phyloP scores from a whole-genome alignment of 352 stramenopile species.

The Elongisporangium undulatum region DNA sequence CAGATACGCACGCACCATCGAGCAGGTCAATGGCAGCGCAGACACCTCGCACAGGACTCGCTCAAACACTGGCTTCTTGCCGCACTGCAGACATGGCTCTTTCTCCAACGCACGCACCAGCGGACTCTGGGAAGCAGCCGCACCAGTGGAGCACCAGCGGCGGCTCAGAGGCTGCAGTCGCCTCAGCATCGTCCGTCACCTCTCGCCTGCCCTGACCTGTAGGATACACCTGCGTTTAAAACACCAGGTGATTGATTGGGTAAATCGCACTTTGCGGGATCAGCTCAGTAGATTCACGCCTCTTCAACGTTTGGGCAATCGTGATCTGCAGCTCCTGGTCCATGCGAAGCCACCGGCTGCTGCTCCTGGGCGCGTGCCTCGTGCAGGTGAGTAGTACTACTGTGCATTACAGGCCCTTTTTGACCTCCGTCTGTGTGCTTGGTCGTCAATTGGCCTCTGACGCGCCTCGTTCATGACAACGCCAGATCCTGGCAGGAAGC shows the following conservation, averaged over 20 bases:
- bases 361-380: neutral
- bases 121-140: neutral
- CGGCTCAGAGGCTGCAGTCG: neutral
- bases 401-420: neutral
- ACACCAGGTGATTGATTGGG: neutral
- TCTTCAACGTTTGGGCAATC: neutral
- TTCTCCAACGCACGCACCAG: constrained; percentile 29
- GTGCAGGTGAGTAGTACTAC: neutral
- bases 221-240: neutral
- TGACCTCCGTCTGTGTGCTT: too few species aligned
- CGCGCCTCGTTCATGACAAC: neutral
- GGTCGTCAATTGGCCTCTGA: neutral
- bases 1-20: constrained; percentile 10
- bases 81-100: constrained; percentile 50
- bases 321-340: neutral
- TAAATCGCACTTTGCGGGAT: neutral
- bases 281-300: neutral
- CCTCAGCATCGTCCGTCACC: neutral
- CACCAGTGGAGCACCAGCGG: neutral
- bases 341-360: neutral
- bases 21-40: constrained; percentile 46
- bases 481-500: neutral
- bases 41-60: constrained; percentile 27
- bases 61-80: constrained; percentile 8
- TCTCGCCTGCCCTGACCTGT: too few species aligned